Base-by-base conservation (phyloP, 208 protist species). In the Leishmania martiniquensis region DNA sequence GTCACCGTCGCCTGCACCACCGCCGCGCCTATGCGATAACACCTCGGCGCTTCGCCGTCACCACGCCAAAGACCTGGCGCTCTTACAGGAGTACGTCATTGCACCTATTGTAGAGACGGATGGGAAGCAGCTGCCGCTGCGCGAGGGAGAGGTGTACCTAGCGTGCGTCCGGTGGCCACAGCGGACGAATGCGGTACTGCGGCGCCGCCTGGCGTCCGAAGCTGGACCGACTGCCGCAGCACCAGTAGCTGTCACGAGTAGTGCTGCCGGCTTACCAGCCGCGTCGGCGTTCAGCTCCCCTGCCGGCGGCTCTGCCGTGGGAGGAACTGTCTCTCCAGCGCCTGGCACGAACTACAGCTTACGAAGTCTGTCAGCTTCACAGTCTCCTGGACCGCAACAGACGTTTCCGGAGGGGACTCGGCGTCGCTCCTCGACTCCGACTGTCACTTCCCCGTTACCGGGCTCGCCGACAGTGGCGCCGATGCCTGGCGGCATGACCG, bases 31-130 rank as follows among this genome's bases (percentile, higher is more conserved):
- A 52, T 59, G 29, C 13, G 77, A 83, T 73, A 87, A 90, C 78
- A 90, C 86, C 0, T 75, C 73, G 49, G 77, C 73, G 17, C 68
- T 85, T 34, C 86, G 80, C 17, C 79, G 82, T 42, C 71, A 52
- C 17, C 82, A 86, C 70, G 55, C 70, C 49, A 82, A 76, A 51
- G 86, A 89, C 68, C 71, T 90, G 12, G 80, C 70, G 20, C 57
- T 92, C 60, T 80, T 96, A 59, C 92, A 96, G 69, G 90, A 96
- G 75, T 89, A 94, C 75, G 66, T 93, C 52, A 76, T 94, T 39
- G 78, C 87, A 34, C 84, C 82, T 66, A 88, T 94, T 22, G 62
- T 92, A 13, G 87, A 96, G 65, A 72, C 85, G 39, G 87, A 87
- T 69, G 86, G 89, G 80, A 76, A 76, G 68, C 81, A 85, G 72